Conservation (phyloP, 2,329 filamentous ascomycete genomes). For the Westerdykella sp. region DNA sequence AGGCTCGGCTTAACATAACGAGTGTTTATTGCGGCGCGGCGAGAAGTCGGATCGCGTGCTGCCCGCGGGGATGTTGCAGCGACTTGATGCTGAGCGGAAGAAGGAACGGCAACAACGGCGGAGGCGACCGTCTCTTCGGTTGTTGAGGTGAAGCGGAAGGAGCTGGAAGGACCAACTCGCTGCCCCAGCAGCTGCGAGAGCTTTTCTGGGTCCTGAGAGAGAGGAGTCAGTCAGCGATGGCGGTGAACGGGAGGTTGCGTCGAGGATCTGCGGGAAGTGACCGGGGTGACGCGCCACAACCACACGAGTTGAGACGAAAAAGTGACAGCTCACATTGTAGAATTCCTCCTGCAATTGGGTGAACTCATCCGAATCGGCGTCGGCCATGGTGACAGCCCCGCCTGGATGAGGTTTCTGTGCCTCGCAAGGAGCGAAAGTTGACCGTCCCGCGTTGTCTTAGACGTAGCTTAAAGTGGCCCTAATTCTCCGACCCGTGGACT, state of each 20-base stretch:
- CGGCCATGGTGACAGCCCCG: conserved; percentile 17
- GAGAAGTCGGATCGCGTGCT: conserved; percentile 7
- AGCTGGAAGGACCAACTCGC: conserved; percentile 22
- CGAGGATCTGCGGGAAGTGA: conserved; percentile 19
- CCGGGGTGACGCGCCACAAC: conserved; percentile 18
- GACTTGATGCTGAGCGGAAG: conserved; percentile 8
- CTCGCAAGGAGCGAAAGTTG: neutral
- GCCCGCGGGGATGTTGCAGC: conserved; percentile 7
- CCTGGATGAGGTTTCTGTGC: too few relatives aligned
- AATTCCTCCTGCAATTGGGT: conserved; percentile 23
- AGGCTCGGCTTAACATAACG: conserved; percentile 28
- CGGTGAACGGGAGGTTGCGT: conserved; percentile 6
- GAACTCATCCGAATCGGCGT: conserved; percentile 20
- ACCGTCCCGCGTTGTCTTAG: neutral
- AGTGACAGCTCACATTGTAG: conserved; percentile 30
- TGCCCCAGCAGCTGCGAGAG: conserved; percentile 33
- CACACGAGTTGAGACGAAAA: conserved; percentile 7
- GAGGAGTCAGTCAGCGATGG: conserved; percentile 11
- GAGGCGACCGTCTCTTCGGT: conserved; percentile 15
- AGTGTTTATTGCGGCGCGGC: conserved; percentile 23
- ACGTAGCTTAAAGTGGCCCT: neutral
- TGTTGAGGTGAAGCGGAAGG: conserved; percentile 20
- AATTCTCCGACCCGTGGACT: neutral
- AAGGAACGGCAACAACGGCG: conserved; percentile 4
- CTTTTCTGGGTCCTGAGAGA: conserved; percentile 31